phyloP scores from a whole-genome alignment of 2,329 filamentous ascomycete genomes.

The Fusarium zealandicum region DNA sequence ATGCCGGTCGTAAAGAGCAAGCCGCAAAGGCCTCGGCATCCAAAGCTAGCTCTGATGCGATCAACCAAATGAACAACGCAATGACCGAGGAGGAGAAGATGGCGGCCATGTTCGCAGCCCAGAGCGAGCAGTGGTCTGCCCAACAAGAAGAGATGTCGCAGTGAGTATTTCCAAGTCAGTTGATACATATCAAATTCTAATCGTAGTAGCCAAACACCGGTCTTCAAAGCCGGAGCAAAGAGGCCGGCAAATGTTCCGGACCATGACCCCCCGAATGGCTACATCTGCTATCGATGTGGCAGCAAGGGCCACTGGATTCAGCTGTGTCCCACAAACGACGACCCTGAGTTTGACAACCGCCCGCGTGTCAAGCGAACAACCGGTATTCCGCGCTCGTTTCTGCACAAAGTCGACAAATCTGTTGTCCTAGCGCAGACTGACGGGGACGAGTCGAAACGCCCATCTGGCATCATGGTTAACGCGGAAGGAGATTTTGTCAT shows the following conservation, averaged over 20 bases:
- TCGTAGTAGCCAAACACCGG: conserved; percentile 64
- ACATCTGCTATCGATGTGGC: conserved; percentile 94
- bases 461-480: conserved; percentile 95
- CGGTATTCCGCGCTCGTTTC: conserved; percentile 92
- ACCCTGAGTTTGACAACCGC: conserved; percentile 92
- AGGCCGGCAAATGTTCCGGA: conserved; percentile 81
- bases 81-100: conserved; percentile 95
- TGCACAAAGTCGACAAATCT: conserved; percentile 95
- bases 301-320: conserved; percentile 99
- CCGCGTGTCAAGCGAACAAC: conserved; percentile 95
- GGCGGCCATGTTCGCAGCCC: conserved; percentile 88
- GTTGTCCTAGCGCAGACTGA: conserved; percentile 76
- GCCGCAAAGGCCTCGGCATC: conserved; percentile 63
- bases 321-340: conserved; percentile 96
- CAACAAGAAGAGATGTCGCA: conserved; percentile 93
- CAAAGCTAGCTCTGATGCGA: conserved; percentile 64
- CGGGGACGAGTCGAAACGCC: conserved; percentile 82
- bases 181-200: conserved; percentile 43
- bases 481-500: conserved; percentile 97
- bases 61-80: conserved; percentile 74
- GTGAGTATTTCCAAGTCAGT: conserved; percentile 52
- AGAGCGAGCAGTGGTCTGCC: conserved; percentile 89
- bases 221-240: conserved; percentile 68
- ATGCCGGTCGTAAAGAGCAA: conserved; percentile 72
- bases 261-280: conserved; percentile 90